phyloP scores from a whole-genome alignment of 495 filamentous ascomycete species.

The Extremus antarcticus region DNA sequence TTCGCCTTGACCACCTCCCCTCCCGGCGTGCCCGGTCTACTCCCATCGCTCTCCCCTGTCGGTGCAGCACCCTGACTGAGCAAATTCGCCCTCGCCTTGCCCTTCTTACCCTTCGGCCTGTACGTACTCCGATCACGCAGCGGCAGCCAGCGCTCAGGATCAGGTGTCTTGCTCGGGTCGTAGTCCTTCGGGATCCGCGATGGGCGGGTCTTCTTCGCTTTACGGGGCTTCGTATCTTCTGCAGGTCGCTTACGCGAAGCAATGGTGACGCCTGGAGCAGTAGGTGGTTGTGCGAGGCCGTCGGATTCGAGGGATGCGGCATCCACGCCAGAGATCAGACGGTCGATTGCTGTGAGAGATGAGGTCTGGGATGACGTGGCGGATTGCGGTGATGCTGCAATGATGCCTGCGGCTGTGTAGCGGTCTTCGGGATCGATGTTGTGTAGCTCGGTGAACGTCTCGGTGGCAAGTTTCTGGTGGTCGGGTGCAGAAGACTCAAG shows the following conservation, averaged over 20 bases:
- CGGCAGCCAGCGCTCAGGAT: conserved; percentile 89
- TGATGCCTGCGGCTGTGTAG: conserved; percentile 62
- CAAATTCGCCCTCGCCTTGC: conserved; percentile 74
- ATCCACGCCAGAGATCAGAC: conserved; percentile 57
- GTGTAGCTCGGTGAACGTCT: conserved; percentile 62
- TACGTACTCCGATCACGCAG: conserved; percentile 80
- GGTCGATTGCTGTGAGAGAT: conserved; percentile 52
- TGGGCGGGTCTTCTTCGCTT: conserved; percentile 54
- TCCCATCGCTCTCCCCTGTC: conserved; percentile 39
- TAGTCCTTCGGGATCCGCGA: conserved; percentile 67
- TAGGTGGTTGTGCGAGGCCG: conserved; percentile 54
- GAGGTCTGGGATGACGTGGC: background rate
- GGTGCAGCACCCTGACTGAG: conserved; percentile 71
- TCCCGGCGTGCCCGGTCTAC: conserved; percentile 17
- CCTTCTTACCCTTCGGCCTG: conserved; percentile 81
- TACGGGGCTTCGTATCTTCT: conserved; percentile 35
- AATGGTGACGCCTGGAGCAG: conserved; percentile 28
- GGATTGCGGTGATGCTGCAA: conserved; percentile 59
- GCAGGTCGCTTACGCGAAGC: conserved; percentile 48
- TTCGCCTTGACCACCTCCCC: conserved; percentile 19
- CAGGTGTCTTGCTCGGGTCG: conserved; percentile 56
- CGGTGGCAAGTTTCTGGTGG: conserved; percentile 56
- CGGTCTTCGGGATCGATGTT: conserved; percentile 51
- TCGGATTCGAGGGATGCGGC: conserved; percentile 57
- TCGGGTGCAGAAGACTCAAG: conserved; percentile 57